Evolutionary conservation across 2,329 filamentous ascomycete species (phyloP), one percentile per base, ranked within the genome.

Genomic region (Phaeomoniella chlamydospora): DNA sequence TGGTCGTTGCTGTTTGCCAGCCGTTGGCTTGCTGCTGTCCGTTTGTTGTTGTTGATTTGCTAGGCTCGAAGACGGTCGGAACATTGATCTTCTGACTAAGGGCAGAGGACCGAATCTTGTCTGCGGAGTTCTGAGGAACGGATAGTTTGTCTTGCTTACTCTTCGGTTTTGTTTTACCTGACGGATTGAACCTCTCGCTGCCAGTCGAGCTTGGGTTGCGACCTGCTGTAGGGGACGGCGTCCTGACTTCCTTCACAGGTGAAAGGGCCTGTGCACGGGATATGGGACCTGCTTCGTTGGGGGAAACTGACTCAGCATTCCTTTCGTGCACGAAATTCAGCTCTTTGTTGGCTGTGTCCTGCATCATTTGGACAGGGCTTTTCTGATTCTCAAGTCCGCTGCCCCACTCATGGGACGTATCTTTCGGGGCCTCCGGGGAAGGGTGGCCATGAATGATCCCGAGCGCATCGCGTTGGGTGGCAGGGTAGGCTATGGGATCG

Each of bases 1-100:
- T 62, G 6, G 57, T 59, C 18, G 44, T 46, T 18, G 38, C 42
- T 3, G 55, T 62, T 44, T 65, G 60, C 61, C 61, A 65, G 36
- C 55, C 53, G 13, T 15, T 36, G 15, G 18, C 26, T 16, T 19
- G 34, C 18, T 22, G 12, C 5, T 12, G 17, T n/a, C 40, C 17
- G n/a, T n/a, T n/a, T 34, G 19, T 33, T 12, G 34, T 6, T n/a
- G 29, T 33, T 5, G 31, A 31, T 3, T n/a, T 32, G 18, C 45
- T 41, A 6, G 39, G 18, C n/a, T 46, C 42, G 17, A 45, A 44
- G 10, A 43, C 42, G 15, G 33, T 22, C 30, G 58, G 53, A 13
- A 50, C 47, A 38, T 54, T 61, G 3, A 49, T 37, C 38, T 57
- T 59, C n/a, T 46, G 58, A 10, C 38, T 16, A 36, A 57, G 58